Conservation (phyloP, 2,329 filamentous ascomycete genomes). For the Didymella sp. region DNA sequence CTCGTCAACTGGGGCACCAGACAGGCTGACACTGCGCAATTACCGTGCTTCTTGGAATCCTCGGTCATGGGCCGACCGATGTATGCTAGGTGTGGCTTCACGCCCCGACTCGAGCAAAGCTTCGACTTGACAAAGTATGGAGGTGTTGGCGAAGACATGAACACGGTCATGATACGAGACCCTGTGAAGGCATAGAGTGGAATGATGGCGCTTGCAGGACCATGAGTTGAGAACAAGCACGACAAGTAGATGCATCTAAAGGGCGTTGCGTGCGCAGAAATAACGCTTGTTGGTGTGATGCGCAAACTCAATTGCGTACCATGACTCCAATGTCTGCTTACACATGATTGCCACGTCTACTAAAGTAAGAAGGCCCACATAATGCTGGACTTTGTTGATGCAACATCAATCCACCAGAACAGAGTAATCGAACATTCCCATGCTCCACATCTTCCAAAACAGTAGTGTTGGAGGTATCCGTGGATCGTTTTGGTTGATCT, state of each 20-base stretch:
- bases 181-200: slow-evolving; percentile 2
- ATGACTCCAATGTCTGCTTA: too few species aligned
- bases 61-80: slow-evolving; percentile 50
- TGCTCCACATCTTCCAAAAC: too few species aligned
- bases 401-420: too few species aligned
- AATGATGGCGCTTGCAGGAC: not conserved
- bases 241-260: not conserved
- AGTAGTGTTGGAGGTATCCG: not conserved
- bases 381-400: too few species aligned
- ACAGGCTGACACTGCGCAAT: slow-evolving; percentile 49
- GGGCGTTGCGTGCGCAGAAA: not conserved
- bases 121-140: slow-evolving; percentile 44
- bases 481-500: not conserved
- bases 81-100: slow-evolving; percentile 48
- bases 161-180: slow-evolving; percentile 43
- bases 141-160: slow-evolving; percentile 33
- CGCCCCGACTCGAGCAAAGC: slow-evolving; percentile 24
- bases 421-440: too few species aligned
- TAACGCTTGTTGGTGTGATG: not conserved
- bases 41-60: slow-evolving; percentile 54
- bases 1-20: slow-evolving; percentile 51
- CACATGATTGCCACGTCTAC: too few species aligned
- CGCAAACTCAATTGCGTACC: not conserved
- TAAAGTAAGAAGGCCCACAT: too few species aligned
- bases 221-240: not conserved